Evolutionary conservation across 495 filamentous ascomycete genomes (phyloP).

Genomic region (Hyaloscypha bicolor): DNA sequence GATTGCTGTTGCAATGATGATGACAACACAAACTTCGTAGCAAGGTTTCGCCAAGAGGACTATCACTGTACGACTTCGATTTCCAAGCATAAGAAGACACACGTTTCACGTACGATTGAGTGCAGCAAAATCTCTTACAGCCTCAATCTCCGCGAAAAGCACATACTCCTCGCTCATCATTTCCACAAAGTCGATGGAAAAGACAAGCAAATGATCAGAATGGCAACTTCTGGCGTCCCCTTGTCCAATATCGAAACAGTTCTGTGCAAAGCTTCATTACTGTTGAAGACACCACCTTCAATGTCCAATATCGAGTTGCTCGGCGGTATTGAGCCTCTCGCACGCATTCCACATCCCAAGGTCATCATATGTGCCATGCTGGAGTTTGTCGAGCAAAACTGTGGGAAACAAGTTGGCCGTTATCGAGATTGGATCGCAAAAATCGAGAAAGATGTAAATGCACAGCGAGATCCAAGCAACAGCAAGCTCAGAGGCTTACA

Average conservation of each 20-base stretch:
- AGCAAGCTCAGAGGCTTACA: not conserved
- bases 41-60: not conserved
- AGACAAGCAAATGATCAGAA: not conserved
- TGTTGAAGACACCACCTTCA: not conserved
- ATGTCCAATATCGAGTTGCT: not conserved
- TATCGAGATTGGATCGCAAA: not conserved
- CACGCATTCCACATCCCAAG: not conserved
- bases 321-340: not conserved
- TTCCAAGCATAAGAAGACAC: not conserved
- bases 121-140: not conserved
- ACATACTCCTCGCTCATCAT: not conserved
- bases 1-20: not conserved
- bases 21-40: not conserved
- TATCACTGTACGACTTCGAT: not conserved
- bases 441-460: not conserved
- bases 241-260: not conserved
- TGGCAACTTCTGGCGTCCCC: not conserved
- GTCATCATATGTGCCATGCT: not conserved
- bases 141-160: not conserved
- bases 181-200: not conserved
- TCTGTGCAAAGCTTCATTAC: not conserved
- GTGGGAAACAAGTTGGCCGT: not conserved
- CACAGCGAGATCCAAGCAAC: not conserved
- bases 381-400: not conserved
- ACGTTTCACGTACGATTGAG: not conserved